Conservation (phyloP, 495 filamentous ascomycete genomes). For the Penicillium paxilli region DNA sequence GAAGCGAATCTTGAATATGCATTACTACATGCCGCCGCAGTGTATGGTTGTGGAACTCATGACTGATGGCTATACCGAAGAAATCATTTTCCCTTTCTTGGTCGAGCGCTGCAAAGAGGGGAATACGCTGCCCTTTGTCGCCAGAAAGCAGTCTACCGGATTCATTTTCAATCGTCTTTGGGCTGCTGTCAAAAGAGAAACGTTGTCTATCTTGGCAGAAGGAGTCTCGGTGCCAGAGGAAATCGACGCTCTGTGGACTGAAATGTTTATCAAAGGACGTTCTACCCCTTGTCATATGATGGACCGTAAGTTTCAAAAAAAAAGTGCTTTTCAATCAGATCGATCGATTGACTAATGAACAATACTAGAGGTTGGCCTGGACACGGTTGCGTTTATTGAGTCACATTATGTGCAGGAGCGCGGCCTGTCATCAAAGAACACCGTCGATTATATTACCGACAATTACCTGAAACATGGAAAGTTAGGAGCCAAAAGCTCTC, state of each 20-base stretch:
- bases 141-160: conserved; percentile 45
- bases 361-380: conserved; percentile 44
- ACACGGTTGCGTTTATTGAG: conserved; percentile 50
- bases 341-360: background rate
- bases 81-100: conserved; percentile 46
- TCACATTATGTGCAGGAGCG: conserved; percentile 46
- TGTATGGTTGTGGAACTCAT: conserved; percentile 51
- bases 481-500: conserved; percentile 23
- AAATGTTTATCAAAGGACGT: conserved; percentile 36
- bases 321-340: background rate
- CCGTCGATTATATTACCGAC: conserved; percentile 38
- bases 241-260: conserved; percentile 43
- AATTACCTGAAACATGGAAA: conserved; percentile 43
- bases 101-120: conserved; percentile 33
- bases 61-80: conserved; percentile 47
- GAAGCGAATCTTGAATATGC: conserved; percentile 43
- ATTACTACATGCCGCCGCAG: conserved; percentile 49
- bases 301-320: conserved; percentile 26
- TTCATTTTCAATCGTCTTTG: conserved; percentile 55
- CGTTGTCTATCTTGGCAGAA: conserved; percentile 44
- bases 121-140: conserved; percentile 41
- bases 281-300: conserved; percentile 30
- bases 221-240: conserved; percentile 44
- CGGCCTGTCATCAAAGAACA: conserved; percentile 30
- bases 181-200: conserved; percentile 55